Percentiles rank a stretch among this genome's conserved stretches.
These are phyloP conservation scores for Xerocomus nothofagi DNA, from an alignment of 1,284 basidiomycete species.

Conservation along the genomic window DNA sequence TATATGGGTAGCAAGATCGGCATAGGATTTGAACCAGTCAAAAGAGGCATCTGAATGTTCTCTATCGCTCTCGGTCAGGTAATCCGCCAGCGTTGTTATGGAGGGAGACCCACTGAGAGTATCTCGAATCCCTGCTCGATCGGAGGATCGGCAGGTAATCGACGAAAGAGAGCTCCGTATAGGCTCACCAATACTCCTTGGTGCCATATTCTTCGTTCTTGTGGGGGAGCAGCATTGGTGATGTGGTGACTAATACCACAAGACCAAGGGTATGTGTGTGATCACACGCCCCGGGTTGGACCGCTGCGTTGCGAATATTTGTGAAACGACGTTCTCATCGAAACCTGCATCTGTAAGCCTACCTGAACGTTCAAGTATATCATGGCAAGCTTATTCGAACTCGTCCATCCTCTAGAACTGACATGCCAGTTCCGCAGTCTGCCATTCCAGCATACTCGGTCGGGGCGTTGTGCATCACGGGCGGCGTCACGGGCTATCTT, in stretches of 20 bases:
- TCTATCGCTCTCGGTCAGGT: conserved; percentile 36
- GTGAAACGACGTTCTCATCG: conserved; percentile 1
- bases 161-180: not conserved
- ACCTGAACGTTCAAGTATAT: conserved; percentile 15
- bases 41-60: conserved; percentile 67
- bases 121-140: conserved; percentile 30
- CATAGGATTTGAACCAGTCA: conserved; percentile 86
- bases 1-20: conserved; percentile 61
- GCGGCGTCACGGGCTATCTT: conserved; percentile 71
- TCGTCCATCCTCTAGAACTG: conserved; percentile 15
- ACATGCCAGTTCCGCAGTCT: conserved; percentile 51
- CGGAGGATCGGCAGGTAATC: not conserved
- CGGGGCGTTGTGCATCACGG: conserved; percentile 75
- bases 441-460: conserved; percentile 80
- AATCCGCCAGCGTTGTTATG: not conserved
- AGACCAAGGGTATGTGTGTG: not conserved
- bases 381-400: conserved; percentile 32
- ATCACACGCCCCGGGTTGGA: conserved; percentile 19
- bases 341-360: conserved; percentile 24
- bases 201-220: conserved; percentile 31
- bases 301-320: not conserved
- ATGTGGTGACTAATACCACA: conserved; percentile 3
- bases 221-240: conserved; percentile 24
- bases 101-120: conserved; percentile 21
- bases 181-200: conserved; percentile 31